Evolutionary conservation across 176 grass and related monocot species (phyloP).

Genomic region (Musa troglodytarum): DNA sequence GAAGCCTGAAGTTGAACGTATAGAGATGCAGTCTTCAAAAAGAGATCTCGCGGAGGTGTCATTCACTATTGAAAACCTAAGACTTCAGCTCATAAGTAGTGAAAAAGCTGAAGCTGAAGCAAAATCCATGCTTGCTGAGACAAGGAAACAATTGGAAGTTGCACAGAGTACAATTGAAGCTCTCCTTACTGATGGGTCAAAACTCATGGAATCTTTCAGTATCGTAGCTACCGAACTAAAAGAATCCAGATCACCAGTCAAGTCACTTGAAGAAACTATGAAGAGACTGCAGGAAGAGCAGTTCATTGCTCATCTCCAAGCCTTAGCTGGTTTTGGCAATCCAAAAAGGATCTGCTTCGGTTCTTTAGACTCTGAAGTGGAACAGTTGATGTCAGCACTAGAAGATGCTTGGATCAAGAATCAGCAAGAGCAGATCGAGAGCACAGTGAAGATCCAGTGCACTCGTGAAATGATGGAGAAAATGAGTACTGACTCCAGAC

Average conservation of each 20-base stretch:
- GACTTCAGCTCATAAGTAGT: conserved; percentile 5
- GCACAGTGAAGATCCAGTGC: conserved; percentile 54
- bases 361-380: conserved; percentile 28
- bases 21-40: conserved; percentile 24
- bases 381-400: conserved; percentile 37
- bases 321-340: background rate
- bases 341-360: conserved; percentile 15
- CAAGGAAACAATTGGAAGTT: conserved; percentile 64
- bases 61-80: conserved; percentile 48
- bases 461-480: conserved; percentile 60
- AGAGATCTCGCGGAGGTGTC: conserved; percentile 46
- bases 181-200: conserved; percentile 82
- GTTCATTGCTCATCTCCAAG: background rate
- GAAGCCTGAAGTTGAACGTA: conserved; percentile 3
- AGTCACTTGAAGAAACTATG: conserved; percentile 49
- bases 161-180: conserved; percentile 64
- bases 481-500: conserved; percentile 39
- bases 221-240: conserved; percentile 80
- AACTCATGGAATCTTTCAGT: conserved; percentile 93
- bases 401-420: conserved; percentile 43
- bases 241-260: conserved; percentile 64
- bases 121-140: conserved; percentile 47
- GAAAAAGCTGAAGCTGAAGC: conserved; percentile 44
- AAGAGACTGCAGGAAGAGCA: conserved; percentile 18
- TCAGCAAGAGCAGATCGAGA: conserved; percentile 65